Conservation (phyloP, 139 green algal genomes). For the Ulvella scutata region DNA sequence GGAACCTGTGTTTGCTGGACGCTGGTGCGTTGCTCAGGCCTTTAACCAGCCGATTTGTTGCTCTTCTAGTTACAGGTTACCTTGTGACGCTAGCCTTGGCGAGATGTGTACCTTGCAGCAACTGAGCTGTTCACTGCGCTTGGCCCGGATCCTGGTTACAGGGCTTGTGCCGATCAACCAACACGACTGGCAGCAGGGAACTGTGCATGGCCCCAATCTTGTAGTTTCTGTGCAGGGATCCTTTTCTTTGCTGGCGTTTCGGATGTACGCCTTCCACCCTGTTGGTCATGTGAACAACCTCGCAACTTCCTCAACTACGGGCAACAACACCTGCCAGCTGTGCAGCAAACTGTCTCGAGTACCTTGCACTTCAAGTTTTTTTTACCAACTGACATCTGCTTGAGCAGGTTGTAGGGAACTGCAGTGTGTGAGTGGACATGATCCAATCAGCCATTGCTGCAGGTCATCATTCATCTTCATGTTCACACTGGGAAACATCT, state of each 20-base stretch:
- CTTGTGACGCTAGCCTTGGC: neutral
- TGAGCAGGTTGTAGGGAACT: neutral
- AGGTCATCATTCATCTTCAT: conserved; percentile 2
- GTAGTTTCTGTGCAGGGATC: neutral
- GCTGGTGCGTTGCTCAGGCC: neutral
- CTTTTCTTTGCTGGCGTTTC: neutral
- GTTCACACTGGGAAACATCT: neutral
- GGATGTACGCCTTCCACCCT: neutral
- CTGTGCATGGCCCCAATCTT: no score
- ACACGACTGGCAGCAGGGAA: neutral
- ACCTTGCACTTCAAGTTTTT: neutral
- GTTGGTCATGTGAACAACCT: neutral
- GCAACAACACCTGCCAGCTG: neutral
- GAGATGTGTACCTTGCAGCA: neutral
- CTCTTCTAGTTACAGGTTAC: no score
- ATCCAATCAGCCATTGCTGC: neutral
- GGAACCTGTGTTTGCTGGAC: neutral
- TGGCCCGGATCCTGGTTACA: neutral
- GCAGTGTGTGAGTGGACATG: neutral
- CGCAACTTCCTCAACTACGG: neutral
- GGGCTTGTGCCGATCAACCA: neutral
- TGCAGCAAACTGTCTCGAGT: neutral
- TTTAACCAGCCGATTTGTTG: no score
- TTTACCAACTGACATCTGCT: neutral
- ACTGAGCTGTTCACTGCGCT: neutral